These are phyloP conservation scores for Arthroderma uncinatum DNA, from an alignment of 2,329 filamentous ascomycete species.

Conservation along the genomic window DNA sequence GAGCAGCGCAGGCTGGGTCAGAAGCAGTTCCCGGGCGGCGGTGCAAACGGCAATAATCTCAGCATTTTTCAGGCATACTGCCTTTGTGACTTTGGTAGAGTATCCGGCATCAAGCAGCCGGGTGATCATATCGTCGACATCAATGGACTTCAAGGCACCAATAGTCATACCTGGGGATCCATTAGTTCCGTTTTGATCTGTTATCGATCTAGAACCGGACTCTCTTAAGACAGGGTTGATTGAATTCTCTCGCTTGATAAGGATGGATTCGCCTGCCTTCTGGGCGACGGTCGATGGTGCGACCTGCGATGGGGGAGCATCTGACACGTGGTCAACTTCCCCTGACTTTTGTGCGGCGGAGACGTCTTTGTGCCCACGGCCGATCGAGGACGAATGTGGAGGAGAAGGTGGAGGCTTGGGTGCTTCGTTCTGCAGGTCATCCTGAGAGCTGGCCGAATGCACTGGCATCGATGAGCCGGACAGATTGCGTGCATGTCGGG, in stretches of 20 bases:
- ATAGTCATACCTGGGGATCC: conserved; percentile 60
- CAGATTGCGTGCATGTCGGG: conserved; percentile 37
- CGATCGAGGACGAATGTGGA: conserved; percentile 65
- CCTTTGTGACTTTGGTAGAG: conserved; percentile 93
- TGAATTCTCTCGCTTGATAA: conserved; percentile 66
- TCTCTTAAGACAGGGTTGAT: conserved; percentile 55
- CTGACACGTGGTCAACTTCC: conserved; percentile 90
- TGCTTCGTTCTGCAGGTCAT: conserved; percentile 37
- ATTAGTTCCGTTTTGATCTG: conserved; percentile 30
- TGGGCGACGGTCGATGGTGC: conserved; percentile 48
- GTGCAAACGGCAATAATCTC: conserved; percentile 92
- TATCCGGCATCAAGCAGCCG: conserved; percentile 89
- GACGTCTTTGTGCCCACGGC: conserved; percentile 64
- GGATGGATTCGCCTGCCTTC: conserved; percentile 75
- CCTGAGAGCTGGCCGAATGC: conserved; percentile 21
- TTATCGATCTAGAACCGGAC: conserved; percentile 21
- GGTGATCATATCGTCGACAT: conserved; percentile 95
- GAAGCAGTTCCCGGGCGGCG: conserved; percentile 74
- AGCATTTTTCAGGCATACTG: conserved; percentile 92
- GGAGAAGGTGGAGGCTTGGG: conserved; percentile 65
- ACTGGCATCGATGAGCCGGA: conserved; percentile 25
- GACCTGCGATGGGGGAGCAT: conserved; percentile 65
- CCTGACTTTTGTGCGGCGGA: conserved; percentile 70
- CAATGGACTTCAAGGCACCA: conserved; percentile 80
- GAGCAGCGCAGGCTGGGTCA: conserved; percentile 82